Evolutionary conservation across 345 rosid species (phyloP).

Genomic region (Abelmoschus esculentus): DNA sequence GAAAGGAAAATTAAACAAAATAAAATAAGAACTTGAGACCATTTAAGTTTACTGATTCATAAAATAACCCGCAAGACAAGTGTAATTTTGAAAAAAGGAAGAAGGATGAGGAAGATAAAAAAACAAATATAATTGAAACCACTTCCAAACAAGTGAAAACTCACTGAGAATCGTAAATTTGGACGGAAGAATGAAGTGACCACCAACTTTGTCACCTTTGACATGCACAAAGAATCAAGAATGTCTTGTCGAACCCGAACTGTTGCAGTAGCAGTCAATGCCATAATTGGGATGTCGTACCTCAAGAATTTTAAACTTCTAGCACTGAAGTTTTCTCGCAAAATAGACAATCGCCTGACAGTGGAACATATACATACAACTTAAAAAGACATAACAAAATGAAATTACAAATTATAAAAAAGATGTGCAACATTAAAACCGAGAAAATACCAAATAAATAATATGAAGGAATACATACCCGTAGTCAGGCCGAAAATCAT

Average conservation of each 20-base stretch:
- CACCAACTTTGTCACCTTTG: constrained; percentile 63
- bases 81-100: not conserved
- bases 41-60: constrained; percentile 1
- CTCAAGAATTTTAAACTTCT: constrained; percentile 46
- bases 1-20: not conserved
- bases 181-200: constrained; percentile 77
- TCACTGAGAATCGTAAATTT: constrained; percentile 65
- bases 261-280: constrained; percentile 92
- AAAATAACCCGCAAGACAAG: not conserved
- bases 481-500: constrained; percentile 82
- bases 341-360: constrained; percentile 54
- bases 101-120: not conserved
- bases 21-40: not conserved
- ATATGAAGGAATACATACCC: constrained; percentile 30
- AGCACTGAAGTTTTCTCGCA: constrained; percentile 61
- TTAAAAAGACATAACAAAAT: not conserved
- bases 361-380: constrained; percentile 11
- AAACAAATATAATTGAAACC: not conserved
- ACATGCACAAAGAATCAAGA: constrained; percentile 54
- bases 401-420: not conserved
- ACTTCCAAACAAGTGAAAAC: constrained; percentile 13
- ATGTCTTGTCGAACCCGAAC: constrained; percentile 64
- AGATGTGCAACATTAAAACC: not conserved
- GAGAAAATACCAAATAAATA: not conserved
- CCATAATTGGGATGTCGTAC: constrained; percentile 73